Conservation (phyloP, 2,329 filamentous ascomycete species). For the Xylariaceae sp. region DNA sequence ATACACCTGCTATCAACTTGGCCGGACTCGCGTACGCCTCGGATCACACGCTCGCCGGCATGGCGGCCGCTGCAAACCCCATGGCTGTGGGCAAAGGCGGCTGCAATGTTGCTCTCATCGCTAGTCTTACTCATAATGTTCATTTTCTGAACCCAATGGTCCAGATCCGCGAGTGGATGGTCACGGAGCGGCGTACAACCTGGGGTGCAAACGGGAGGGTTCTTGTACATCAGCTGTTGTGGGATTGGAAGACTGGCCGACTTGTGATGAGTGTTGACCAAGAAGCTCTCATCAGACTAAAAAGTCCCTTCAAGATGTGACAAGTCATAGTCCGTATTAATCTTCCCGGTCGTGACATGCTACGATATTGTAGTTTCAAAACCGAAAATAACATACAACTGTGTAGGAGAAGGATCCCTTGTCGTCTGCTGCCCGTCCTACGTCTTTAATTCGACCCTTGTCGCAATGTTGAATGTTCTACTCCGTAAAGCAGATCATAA, state of each 20-base stretch:
- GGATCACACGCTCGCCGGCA: not conserved
- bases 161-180: slow-evolving; percentile 2
- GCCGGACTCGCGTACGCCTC: not conserved
- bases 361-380: no score
- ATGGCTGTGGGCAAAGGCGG: not conserved
- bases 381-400: no score
- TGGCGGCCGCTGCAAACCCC: not conserved
- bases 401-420: no score
- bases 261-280: not conserved
- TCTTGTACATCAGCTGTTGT: not conserved
- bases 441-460: no score
- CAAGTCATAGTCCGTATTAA: no score
- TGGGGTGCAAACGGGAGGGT: slow-evolving; percentile 1
- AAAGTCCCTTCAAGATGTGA: no score
- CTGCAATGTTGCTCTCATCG: not conserved
- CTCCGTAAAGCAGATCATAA: no score
- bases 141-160: not conserved
- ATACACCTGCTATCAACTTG: not conserved
- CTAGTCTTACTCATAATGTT: not conserved
- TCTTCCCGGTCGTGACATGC: no score
- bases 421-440: no score
- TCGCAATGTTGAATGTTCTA: no score
- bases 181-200: slow-evolving; percentile 1
- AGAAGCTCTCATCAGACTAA: not conserved
- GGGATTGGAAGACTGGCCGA: not conserved